These are phyloP conservation scores for Aspergillus steynii DNA, from an alignment of 495 filamentous ascomycete genomes.

Conservation along the genomic window DNA sequence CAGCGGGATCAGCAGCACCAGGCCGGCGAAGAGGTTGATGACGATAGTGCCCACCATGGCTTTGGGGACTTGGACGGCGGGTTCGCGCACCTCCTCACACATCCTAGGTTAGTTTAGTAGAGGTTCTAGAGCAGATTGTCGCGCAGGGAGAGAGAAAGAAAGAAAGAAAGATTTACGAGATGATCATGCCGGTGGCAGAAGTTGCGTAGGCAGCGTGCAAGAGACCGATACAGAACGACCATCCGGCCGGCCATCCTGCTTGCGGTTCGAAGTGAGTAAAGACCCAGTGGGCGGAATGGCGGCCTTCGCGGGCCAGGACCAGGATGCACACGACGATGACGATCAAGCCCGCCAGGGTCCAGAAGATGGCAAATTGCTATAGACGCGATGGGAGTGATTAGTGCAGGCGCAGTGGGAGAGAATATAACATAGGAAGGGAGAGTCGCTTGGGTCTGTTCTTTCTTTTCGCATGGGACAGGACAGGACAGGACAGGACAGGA, in stretches of 20 bases:
- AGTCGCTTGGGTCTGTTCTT: background rate
- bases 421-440: slow-evolving; percentile 5
- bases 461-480: background rate
- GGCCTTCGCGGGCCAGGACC: slow-evolving; percentile 46
- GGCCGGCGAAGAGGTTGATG: slow-evolving; percentile 60
- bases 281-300: slow-evolving; percentile 50
- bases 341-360: slow-evolving; percentile 53
- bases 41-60: slow-evolving; percentile 63
- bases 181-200: slow-evolving; percentile 49
- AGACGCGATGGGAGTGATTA: slow-evolving; percentile 15
- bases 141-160: background rate
- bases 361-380: slow-evolving; percentile 61
- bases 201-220: slow-evolving; percentile 54
- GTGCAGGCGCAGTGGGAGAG: slow-evolving; percentile 32
- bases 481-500: background rate
- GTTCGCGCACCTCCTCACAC: slow-evolving; percentile 62
- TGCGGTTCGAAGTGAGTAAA: slow-evolving; percentile 54
- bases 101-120: slow-evolving; percentile 39
- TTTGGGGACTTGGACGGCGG: slow-evolving; percentile 58
- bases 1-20: slow-evolving; percentile 58
- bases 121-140: background rate
- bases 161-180: slow-evolving; percentile 17
- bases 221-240: slow-evolving; percentile 57
- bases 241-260: slow-evolving; percentile 55
- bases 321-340: slow-evolving; percentile 55